phyloP scores from a whole-genome alignment of 2,329 filamentous ascomycete species.

The Diplodia mutila region DNA sequence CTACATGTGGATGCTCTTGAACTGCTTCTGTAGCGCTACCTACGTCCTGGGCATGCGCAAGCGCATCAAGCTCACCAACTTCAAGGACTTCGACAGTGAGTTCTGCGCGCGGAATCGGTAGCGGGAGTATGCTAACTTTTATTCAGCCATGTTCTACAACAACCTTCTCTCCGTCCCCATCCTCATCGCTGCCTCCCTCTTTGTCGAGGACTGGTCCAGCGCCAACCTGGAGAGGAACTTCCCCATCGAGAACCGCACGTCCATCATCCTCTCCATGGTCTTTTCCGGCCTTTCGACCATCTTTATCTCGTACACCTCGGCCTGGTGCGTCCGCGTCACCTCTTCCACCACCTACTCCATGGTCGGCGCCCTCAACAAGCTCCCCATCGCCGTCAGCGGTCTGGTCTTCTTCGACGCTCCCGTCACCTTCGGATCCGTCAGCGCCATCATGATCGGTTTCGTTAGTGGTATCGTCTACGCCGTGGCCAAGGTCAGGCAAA shows the following conservation, averaged over 20 bases:
- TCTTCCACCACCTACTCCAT: conserved; percentile 98
- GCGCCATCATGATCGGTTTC: conserved; percentile 89
- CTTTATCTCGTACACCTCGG: conserved; percentile 99
- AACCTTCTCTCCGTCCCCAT: conserved; percentile 96
- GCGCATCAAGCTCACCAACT: conserved; percentile 99
- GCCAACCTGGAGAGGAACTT: conserved; percentile 87
- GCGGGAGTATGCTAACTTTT: conserved; percentile 24
- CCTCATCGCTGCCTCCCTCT: conserved; percentile 76
- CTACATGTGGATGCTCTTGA: conserved; percentile 97
- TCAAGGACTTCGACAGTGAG: conserved; percentile 99
- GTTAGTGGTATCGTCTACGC: conserved; percentile 90
- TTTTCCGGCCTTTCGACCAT: conserved; percentile 91
- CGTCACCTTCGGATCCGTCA: conserved; percentile 87
- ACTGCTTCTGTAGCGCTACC: conserved; percentile 90
- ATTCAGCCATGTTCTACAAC: conserved; percentile 97
- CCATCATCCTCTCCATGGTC: conserved; percentile 83
- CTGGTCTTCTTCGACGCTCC: conserved; percentile 95
- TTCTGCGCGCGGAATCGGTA: conserved; percentile 36
- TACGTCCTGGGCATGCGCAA: conserved; percentile 95
- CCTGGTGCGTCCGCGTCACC: conserved; percentile 97
- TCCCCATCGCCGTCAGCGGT: conserved; percentile 85
- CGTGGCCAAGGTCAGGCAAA: conserved; percentile 82
- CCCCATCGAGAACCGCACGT: conserved; percentile 76
- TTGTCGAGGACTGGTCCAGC: conserved; percentile 90
- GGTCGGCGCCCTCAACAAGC: conserved; percentile 97